Conservation (phyloP, 1,284 basidiomycete species). For the Ganoderma boninense region DNA sequence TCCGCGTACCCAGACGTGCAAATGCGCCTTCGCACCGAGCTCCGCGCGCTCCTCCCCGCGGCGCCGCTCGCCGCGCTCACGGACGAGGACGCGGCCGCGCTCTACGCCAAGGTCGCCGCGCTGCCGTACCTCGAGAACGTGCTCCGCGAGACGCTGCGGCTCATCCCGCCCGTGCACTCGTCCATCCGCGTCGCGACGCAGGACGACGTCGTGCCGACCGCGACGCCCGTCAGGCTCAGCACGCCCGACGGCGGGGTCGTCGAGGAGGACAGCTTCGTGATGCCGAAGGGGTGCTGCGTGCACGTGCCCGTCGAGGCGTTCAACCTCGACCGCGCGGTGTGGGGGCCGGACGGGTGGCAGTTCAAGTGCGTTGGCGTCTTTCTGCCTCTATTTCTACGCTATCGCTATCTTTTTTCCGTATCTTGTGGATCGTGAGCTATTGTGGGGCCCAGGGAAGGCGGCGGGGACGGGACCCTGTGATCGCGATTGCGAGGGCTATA, state of each 20-base stretch:
- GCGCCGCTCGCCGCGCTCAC: conserved; percentile 52
- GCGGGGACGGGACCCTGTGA: too few relatives aligned
- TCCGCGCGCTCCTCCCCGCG: conserved; percentile 53
- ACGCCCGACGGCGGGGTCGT: conserved; percentile 53
- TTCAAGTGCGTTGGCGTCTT: too few relatives aligned
- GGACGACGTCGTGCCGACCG: conserved; percentile 79
- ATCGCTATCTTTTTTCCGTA: too few relatives aligned
- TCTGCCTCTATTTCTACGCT: too few relatives aligned
- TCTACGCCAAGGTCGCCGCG: conserved; percentile 64
- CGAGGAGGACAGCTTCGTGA: conserved; percentile 52
- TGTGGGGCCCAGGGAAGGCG: too few relatives aligned
- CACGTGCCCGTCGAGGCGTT: conserved; percentile 82
- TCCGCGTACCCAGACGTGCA: conserved; percentile 72
- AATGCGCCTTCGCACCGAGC: conserved; percentile 67
- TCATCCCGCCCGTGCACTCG: conserved; percentile 84
- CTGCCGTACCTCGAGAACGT: conserved; percentile 84
- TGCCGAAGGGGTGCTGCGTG: conserved; percentile 75
- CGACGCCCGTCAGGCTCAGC: conserved; percentile 62
- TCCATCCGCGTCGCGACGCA: conserved; percentile 77
- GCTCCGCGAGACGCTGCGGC: conserved; percentile 73
- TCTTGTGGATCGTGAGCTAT: too few relatives aligned
- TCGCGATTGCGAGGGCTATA: too few relatives aligned
- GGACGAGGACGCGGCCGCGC: conserved; percentile 65
- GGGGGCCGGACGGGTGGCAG: conserved; percentile 80
- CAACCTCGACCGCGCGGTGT: conserved; percentile 76